Conservation (phyloP, 2,329 filamentous ascomycete species). For the Verticillium longisporum region DNA sequence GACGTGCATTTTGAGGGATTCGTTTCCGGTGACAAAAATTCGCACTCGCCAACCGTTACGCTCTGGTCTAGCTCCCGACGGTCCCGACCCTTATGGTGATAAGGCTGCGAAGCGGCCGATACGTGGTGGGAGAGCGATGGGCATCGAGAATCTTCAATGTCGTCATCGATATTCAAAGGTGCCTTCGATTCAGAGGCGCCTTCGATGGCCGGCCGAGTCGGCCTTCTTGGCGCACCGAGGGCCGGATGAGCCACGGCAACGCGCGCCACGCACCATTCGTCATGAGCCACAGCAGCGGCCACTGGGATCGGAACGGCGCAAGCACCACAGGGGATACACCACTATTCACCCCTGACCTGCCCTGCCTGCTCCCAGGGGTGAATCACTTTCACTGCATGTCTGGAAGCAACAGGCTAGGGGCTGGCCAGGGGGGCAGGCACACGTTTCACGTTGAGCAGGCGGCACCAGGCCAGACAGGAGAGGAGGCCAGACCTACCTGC, state of each 20-base stretch:
- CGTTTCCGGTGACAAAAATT: not conserved
- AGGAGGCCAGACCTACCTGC: not conserved
- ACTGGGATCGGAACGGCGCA: not conserved
- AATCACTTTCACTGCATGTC: too few relatives aligned
- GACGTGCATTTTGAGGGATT: not conserved
- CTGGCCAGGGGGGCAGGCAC: not conserved
- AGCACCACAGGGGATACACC: not conserved
- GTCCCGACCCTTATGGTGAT: not conserved
- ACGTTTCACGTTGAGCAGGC: not conserved
- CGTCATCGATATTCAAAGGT: slow-evolving; percentile 9
- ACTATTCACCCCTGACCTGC: too few relatives aligned
- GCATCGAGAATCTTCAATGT: slow-evolving; percentile 3
- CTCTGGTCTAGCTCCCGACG: not conserved
- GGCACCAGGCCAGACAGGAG: too few relatives aligned
- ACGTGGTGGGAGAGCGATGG: not conserved
- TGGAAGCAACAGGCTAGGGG: too few relatives aligned
- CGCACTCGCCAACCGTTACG: not conserved
- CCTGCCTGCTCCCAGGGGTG: too few relatives aligned
- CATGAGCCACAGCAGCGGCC: slow-evolving; percentile 1
- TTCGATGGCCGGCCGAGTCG: not conserved
- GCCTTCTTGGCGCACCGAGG: slow-evolving; percentile 6
- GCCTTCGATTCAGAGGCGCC: not conserved
- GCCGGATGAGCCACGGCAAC: not conserved
- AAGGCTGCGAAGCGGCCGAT: not conserved
- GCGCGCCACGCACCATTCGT: not conserved